Evolutionary conservation across 768 basidiomycete genomes (phyloP), one percentile per base, ranked within the genome.

Genomic region (Tylopilus sp.): DNA sequence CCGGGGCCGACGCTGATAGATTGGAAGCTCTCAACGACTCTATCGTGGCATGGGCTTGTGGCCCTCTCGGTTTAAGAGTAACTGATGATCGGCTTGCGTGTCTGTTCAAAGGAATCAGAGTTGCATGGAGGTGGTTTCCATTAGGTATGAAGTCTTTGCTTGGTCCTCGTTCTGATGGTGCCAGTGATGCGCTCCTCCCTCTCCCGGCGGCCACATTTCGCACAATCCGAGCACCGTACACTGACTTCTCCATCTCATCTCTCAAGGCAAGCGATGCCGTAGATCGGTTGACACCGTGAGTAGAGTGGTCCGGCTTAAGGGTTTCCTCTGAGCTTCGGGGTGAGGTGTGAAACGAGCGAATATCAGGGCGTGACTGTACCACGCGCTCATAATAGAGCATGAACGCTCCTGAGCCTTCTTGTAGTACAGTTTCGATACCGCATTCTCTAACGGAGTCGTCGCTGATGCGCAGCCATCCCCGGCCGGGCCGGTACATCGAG

Each of bases 361-460:
- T 58, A 48, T 62, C 71, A 64, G 67, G 64, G 58, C 57, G 67
- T 56, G 71, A 65, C 64, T 68, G 70, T 60, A 72, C 69, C 28
- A 86, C 75, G 41, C 84, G 80, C 75, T 99, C 96, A 62, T 98
- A 99, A 64, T 92, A 98, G 34, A 98, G 78, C 89, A 99, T 91
- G 70, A 98, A 96, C 17, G 76, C 79, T 56, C 83, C 89, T 19
- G 80, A 75, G 48, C 86, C 87, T 77, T 88, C 88, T 64, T 77
- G 73, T 48, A 91, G 70, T 64, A 92, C 90, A 49, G 75, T 74
- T 72, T 87, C 84, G 48, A 93, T 78, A 25, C 86, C 87, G 33
- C 84, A 84, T 61, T 92, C 87, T 28, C 78, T 74, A 48, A 94
- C 91, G 4, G 80, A 72, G 59, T 91, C 87, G 71, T 99, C 96